Evolutionary conservation across 805 yeast species (phyloP).

Genomic region (Kodamaea jinghongensis): DNA sequence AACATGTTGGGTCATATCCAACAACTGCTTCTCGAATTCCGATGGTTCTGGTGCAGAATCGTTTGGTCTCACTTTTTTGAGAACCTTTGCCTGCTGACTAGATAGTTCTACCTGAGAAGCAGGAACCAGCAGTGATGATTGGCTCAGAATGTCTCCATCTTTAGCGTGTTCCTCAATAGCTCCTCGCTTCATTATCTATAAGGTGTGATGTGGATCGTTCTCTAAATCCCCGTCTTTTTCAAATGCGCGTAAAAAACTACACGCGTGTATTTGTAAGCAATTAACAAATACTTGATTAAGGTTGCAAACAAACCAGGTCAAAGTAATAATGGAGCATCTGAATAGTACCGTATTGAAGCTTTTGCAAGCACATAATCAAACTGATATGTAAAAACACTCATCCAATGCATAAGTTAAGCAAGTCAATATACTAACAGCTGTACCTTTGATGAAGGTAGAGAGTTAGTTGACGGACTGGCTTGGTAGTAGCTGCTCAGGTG

Average conservation of each 20-base stretch:
- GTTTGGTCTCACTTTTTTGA: slow-evolving; percentile 19
- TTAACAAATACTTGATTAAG: no score
- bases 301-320: no score
- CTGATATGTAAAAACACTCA: no score
- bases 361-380: no score
- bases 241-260: neutral
- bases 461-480: no score
- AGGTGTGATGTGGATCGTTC: neutral
- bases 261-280: slow-evolving; percentile 3
- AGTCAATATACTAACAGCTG: no score
- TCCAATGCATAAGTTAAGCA: no score
- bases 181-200: slow-evolving; percentile 4
- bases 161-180: neutral
- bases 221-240: neutral
- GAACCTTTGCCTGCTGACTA: slow-evolving; percentile 28
- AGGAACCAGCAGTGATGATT: slow-evolving; percentile 12
- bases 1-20: slow-evolving; percentile 33
- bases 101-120: slow-evolving; percentile 23
- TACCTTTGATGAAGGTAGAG: no score
- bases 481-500: no score
- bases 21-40: slow-evolving; percentile 39
- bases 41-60: slow-evolving; percentile 31
- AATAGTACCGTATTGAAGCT: no score
- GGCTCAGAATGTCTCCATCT: neutral
- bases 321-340: no score